phyloP scores from a whole-genome alignment of 805 yeast species.

The Kuraishia molischiana region DNA sequence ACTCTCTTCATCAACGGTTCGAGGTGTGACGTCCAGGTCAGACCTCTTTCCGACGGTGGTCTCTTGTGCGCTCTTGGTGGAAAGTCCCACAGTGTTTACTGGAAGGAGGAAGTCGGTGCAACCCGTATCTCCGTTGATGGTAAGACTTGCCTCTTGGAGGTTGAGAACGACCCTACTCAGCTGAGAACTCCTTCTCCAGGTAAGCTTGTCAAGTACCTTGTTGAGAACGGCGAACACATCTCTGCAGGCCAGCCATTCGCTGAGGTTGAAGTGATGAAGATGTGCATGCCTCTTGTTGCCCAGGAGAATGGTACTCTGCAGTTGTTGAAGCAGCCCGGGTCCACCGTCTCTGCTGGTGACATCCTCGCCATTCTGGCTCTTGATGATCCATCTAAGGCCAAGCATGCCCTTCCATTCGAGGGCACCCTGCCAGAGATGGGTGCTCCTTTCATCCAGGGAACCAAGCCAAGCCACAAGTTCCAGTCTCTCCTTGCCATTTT shows the following conservation, averaged over 20 bases:
- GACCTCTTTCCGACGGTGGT: slow-evolving; percentile 92
- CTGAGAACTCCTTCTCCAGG: slow-evolving; percentile 99
- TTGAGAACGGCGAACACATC: slow-evolving; percentile 93
- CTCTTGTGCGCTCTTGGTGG: slow-evolving; percentile 82
- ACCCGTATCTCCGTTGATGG: slow-evolving; percentile 93
- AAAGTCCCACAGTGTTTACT: slow-evolving; percentile 88
- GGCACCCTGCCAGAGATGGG: slow-evolving; percentile 91
- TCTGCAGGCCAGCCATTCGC: slow-evolving; percentile 90
- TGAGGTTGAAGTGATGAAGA: slow-evolving; percentile 98
- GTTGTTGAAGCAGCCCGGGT: slow-evolving; percentile 93
- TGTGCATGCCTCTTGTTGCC: slow-evolving; percentile 96
- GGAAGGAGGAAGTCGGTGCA: slow-evolving; percentile 96
- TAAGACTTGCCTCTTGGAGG: slow-evolving; percentile 88
- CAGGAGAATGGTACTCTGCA: slow-evolving; percentile 91
- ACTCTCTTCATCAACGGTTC: slow-evolving; percentile 92
- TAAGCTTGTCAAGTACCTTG: slow-evolving; percentile 85
- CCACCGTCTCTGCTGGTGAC: slow-evolving; percentile 95
- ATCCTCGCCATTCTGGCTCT: slow-evolving; percentile 88
- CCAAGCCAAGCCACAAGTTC: slow-evolving; percentile 75
- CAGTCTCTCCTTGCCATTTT: slow-evolving; percentile 47
- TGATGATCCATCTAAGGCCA: slow-evolving; percentile 95
- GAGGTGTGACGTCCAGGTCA: slow-evolving; percentile 77
- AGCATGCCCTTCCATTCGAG: slow-evolving; percentile 91
- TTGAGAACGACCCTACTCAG: slow-evolving; percentile 97
- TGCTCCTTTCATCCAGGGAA: slow-evolving; percentile 71